Base-by-base conservation (phyloP, 768 basidiomycete genomes). In the Daedaleopsis nitida region DNA sequence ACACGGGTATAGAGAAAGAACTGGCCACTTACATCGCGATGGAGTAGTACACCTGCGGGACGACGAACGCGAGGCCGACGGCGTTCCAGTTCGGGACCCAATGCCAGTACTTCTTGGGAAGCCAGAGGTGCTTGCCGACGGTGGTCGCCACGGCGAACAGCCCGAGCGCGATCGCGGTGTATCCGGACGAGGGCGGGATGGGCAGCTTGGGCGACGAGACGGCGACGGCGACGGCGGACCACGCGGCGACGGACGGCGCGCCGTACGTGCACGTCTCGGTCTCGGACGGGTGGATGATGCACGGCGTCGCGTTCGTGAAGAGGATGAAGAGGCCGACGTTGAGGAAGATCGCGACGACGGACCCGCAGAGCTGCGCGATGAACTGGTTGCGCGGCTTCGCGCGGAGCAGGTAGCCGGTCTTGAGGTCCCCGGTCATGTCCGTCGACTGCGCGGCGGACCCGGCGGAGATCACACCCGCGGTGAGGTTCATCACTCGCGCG, bases 351-450 rank as follows among this genome's bases (percentile, higher is more conserved):
- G 87, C 80, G 51, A 86, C 82, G 57, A 85, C 75, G 21, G 85
- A 76, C 54, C 86, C 86, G 62, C 75, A 77, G 3, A 86, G 73
- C 72, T 86, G 85, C 24, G 82, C 84, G 61, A 83, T 75, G 68
- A 87, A 87, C 73, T 87, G 83, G 70, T 84, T 83, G 57, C 73
- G 79, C 42, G 86, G 86, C 65, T 85, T 87, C 13, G 85, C 82
- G 53, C 86, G 77, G 24, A 87, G 79, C 59, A 88, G 83, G 70
- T 86, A 86, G 62, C 85, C 84, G n/a, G 87, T 85, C 74, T 88
- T 87, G 66, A 88, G 70, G 69, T 88, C 87, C 58, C 85, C 81
- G 49, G 82, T 83, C 87, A 88, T 87, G 69, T 88, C 87, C 34
- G 80, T 68, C 23, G 84, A 78, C 67, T 86, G 84, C 21, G 78